Evolutionary conservation across 108 stramenopile species (phyloP).

Genomic region (Parmales sp.): DNA sequence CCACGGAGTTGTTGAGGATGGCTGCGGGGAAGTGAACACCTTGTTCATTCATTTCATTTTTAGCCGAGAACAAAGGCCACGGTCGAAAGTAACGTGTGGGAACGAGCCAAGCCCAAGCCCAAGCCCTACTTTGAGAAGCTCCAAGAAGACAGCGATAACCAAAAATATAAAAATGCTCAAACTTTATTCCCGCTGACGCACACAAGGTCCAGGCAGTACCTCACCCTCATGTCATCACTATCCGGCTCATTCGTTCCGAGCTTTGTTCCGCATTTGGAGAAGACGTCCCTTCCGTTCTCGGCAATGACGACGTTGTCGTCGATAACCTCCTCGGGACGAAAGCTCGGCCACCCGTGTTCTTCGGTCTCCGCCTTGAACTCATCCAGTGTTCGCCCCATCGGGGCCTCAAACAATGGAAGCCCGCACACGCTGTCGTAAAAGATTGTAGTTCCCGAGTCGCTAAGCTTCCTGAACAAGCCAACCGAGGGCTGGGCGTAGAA

Average conservation of each 20-base stretch:
- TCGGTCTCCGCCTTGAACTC: conserved; percentile 14
- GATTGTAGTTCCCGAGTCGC: neutral
- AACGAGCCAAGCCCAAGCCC: too few relatives aligned
- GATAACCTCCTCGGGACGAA: conserved; percentile 13
- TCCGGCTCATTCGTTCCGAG: conserved; percentile 16
- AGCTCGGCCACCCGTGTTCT: conserved; percentile 18
- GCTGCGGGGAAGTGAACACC: neutral
- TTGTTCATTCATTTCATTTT: neutral
- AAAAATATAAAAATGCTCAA: too few relatives aligned
- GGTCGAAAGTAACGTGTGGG: neutral
- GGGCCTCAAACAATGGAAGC: conserved; percentile 11
- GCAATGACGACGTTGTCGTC: conserved; percentile 9
- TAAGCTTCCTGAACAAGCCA: neutral
- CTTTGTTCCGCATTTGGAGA: conserved; percentile 11
- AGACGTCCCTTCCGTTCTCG: neutral
- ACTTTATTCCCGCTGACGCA: conserved; percentile 16
- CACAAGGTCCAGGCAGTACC: conserved; percentile 14
- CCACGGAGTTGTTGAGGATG: neutral
- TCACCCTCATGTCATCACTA: neutral
- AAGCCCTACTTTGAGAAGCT: too few relatives aligned
- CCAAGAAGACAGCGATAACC: too few relatives aligned
- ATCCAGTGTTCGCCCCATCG: conserved; percentile 1
- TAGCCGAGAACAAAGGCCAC: neutral
- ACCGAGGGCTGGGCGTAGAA: neutral
- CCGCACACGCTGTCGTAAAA: conserved; percentile 18